Evolutionary conservation across 768 basidiomycete genomes (phyloP).

Genomic region (Paxillus rubicundulus): DNA sequence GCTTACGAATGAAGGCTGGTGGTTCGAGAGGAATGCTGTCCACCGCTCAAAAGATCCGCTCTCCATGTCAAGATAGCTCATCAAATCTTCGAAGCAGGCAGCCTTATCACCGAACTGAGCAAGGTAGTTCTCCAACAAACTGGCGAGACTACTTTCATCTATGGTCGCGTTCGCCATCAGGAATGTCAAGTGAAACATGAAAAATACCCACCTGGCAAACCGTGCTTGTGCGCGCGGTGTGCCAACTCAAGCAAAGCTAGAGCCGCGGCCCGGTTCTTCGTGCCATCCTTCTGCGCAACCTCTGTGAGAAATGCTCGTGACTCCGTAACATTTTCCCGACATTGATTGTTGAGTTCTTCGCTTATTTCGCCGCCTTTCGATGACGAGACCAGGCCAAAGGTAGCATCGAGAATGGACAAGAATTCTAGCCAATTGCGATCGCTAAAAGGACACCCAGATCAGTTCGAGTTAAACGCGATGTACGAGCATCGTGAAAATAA

Average conservation of each 20-base stretch:
- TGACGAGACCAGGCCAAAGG: conserved; percentile 45
- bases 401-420: conserved; percentile 66
- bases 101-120: conserved; percentile 72
- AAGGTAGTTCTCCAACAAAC: conserved; percentile 66
- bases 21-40: conserved; percentile 49
- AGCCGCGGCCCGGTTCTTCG: conserved; percentile 68
- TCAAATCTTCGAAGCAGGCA: conserved; percentile 85
- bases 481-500: conserved; percentile 6
- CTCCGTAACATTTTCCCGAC: conserved; percentile 39
- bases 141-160: conserved; percentile 47
- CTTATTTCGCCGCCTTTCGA: conserved; percentile 22
- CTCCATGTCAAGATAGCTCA: conserved; percentile 57
- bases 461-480: conserved; percentile 3
- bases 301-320: conserved; percentile 51
- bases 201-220: conserved; percentile 39
- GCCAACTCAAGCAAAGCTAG: conserved; percentile 79
- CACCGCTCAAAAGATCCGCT: conserved; percentile 48
- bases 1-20: conserved; percentile 48
- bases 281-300: conserved; percentile 63
- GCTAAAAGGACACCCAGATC: conserved; percentile 37
- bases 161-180: conserved; percentile 2
- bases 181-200: not conserved
- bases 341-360: conserved; percentile 39
- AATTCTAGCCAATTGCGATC: conserved; percentile 90
- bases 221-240: conserved; percentile 49